Base-by-base conservation (phyloP, 352 stramenopile species). In the Plasmopara viticola region DNA sequence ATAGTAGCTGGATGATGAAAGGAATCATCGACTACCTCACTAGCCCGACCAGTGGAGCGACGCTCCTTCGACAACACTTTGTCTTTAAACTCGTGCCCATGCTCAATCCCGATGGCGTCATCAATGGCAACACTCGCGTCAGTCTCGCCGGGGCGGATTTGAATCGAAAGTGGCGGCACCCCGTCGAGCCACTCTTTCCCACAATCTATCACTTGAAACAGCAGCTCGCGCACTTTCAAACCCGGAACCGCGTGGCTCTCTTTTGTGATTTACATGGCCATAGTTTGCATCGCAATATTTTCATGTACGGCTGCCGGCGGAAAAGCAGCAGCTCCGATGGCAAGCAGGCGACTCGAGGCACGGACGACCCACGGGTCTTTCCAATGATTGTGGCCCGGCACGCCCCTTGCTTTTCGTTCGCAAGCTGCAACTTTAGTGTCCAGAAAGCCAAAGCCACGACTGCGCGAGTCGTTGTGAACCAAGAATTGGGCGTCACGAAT, bases 41-140 rank as follows among this genome's bases (percentile, higher is more conserved):
- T 4, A 71, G 82, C 1, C n/a, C 68, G 1, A 78, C 70, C 8
- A 72, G 57, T 6, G 84, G 71, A 1, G 87, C 90, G 0, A 56
- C 58, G 2, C 53, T 91, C 9, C 64, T 97, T 8, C 79, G 88
- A 4, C 66, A 72, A 29, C 56, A 88, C 46, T 95, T 95, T 25
- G 58, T 96, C 13, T 95, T 97, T 58, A 94, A 96, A 59, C 43
- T 97, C 15, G 81, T 95, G 6, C 90, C 90, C 5, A 97, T 97
- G 90, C 79, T 97, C 35, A 97, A 97, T 42, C 85, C 86, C 0
- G 90, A 97, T 55, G 90, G 90, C 17, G 90, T 97, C 37, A 84
- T 97, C 37, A 88, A 95, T 42, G 90, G 90, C 52, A 97, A 97
- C 55, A 94, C 90, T 40, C 84, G 90, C 15, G 84, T 89, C 10